Evolutionary conservation across 768 basidiomycete genomes (phyloP), one percentile per base, ranked within the genome.

Genomic region (Astraeus odoratus): DNA sequence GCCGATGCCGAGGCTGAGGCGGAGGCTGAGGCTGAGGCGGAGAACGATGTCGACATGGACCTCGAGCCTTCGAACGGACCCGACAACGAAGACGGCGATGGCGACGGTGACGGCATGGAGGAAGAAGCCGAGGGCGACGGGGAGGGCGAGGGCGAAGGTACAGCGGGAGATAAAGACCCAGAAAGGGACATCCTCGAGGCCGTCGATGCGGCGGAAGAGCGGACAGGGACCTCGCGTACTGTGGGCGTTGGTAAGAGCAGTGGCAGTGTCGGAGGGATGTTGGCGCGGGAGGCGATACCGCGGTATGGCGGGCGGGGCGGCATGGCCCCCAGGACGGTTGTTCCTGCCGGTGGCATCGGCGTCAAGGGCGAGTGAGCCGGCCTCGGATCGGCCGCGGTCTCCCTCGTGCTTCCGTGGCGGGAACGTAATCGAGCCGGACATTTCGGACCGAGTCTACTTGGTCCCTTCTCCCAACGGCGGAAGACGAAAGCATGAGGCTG

Each of bases 121-220:
- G 60, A 57, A 63, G 49, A 50, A 67, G 49, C 48, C 68, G 34
- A 68, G 63, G 53, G 67, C 66, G 24, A 67, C 67, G 39, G 67
- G 67, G 44, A 67, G 66, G n/a, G 64, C 69, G 15, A 68, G 68
- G 59, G 57, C 63, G 37, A 38, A 7, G 19, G 20, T 15, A 23
- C 23, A 10, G 22, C 37, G 5, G 62, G 39, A 7, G 62, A 64
- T 13, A 60, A 60, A 1, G 72, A 72, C 43, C 66, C 72, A 0
- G 74, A 76, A 10, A 65, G 64, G 37, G 75, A 76, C 20, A 56
- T 77, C 20, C 56, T 76, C n/a, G 75, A 74, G 49, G 75, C 75
- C 27, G 75, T 73, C 0, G 72, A 72, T 47, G 75, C 74, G 5
- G 68, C 74, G 5, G 75, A 74, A 54, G 70, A 68, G 16, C 63